Base-by-base conservation (phyloP, 2,329 filamentous ascomycete genomes). In the Dactylonectria estremocensis region DNA sequence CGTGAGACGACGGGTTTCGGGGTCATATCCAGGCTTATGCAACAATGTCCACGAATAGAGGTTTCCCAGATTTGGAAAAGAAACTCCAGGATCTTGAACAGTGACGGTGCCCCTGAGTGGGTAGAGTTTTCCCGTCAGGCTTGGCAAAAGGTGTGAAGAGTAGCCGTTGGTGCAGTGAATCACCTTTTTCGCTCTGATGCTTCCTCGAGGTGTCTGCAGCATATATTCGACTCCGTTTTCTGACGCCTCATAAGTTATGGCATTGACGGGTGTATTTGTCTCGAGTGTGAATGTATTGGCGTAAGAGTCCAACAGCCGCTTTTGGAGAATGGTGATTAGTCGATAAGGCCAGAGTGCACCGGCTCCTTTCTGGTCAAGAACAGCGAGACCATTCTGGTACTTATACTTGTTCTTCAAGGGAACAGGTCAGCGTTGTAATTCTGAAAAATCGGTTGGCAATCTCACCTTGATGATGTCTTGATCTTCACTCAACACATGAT, bases 151-250 rank as follows among this genome's bases (percentile, higher is more conserved):
- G 53, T 88, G 83, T 0, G 83, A 77, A 0, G 84, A 80, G 69
- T 85, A 85, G 2, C 80, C 86, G 68, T 90, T 89, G 1, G 87
- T 90, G 28, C 86, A 85, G 68, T 90, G 87, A 3, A 90, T 81
- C 5, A 90, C 77, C 59, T 88, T 83, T 2, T 77, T 77, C 18
- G 86, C 81, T 2, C 68, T 73, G 16, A 89, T 80, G 0, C 46
- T 67, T 1, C 87, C 87, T 14, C 85, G 79, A 0, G 72, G 69
- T 0, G 88, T 90, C 1, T 77, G 65, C 1, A 89, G 64, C 2
- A 77, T 68, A 70, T 85, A 69, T 2, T n/a, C 46, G 85, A 3
- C 77, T 1, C 35, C 52, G n/a, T 64, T 14, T 83, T 60, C 35
- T 6, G 35, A 37, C 13, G 5, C 14, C 3, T 43, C 16, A n/a